Base-by-base conservation (phyloP, 441 rosid species). In the Cnidoscolus chayamansa region DNA sequence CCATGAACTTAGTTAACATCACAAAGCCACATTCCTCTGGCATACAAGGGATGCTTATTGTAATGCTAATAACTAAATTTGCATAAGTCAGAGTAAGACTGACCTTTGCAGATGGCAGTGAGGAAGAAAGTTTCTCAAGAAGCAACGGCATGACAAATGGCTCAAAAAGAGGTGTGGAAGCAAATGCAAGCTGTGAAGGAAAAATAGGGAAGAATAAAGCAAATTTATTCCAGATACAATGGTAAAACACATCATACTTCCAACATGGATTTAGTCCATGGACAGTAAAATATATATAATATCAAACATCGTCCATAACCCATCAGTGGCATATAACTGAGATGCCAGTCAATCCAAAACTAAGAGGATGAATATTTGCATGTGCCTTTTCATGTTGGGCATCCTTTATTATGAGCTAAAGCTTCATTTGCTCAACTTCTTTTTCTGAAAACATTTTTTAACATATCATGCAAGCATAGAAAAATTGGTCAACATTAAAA, bases 61-160 rank as follows among this genome's bases (percentile, higher is more conserved):
- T 48, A 71, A 15, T 11, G 66, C 20, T 19, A 74, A 65, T 37
- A 25, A 69, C n/a, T 70, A 68, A 72, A 56, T 32, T 65, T 48
- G 43, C 37, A 55, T 63, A 40, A 67, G 68, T 58, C 15, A 32
- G 68, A 35, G 45, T 51, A 61, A 71, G 65, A 76, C 89, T 63
- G 60, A 89, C 99, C 98, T 90, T 92, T 66, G 98, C 98, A 16
- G 84, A 82, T 45, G 86, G 86, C 80, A 94, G 81, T 71, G 96
- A 83, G 72, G 99, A 92, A 58, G 97, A 89, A 74, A 94, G 96
- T 76, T 94, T 94, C 81, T 90, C 98, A 70, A 94, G 91, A 73
- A 94, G 90, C 79, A 94, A 81, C 0, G 94, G 98, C 76, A 92
- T 75, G 76, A 86, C 88, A 84, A 82, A 94, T 67, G 99, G 96